Percentiles rank a stretch among this genome's conserved stretches.
Evolutionary conservation across 208 protist species (phyloP).

Genomic region (Acanthamoeba triangularis): DNA sequence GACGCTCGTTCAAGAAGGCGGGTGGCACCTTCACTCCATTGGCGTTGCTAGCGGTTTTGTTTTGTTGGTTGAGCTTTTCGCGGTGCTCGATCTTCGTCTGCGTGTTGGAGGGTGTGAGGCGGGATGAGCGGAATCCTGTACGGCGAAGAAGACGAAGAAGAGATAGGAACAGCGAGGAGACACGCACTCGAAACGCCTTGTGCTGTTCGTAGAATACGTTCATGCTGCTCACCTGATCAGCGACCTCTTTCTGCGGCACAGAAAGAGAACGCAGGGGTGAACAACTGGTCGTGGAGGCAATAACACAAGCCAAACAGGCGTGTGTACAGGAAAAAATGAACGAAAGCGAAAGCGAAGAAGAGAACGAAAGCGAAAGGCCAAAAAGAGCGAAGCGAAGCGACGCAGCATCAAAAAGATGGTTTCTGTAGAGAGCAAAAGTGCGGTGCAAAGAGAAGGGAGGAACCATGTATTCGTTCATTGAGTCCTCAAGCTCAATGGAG

Average conservation of each 20-base stretch:
- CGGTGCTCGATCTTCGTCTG: background rate
- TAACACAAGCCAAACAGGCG: too few relatives aligned
- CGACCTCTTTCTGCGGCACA: background rate
- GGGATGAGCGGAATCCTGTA: background rate
- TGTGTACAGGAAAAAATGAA: background rate
- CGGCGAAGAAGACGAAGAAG: background rate
- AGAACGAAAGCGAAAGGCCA: background rate
- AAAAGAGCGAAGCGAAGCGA: background rate
- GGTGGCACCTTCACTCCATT: background rate
- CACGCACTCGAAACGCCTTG: background rate
- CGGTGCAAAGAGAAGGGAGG: background rate
- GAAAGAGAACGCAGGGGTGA: background rate
- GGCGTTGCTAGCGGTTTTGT: background rate
- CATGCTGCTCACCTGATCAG: conserved; percentile 2
- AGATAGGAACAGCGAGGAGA: background rate
- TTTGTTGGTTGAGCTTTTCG: background rate
- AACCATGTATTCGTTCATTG: conserved; percentile 22
- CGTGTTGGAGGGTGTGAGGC: background rate
- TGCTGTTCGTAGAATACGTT: background rate
- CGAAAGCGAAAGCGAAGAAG: background rate
- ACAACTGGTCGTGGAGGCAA: background rate
- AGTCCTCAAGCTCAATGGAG: background rate
- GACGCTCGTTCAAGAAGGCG: background rate
- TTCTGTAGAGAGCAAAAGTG: too few relatives aligned
- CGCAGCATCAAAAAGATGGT: too few relatives aligned